These are phyloP conservation scores for Leccinum variicolor DNA, from an alignment of 768 basidiomycete genomes.

Conservation along the genomic window DNA sequence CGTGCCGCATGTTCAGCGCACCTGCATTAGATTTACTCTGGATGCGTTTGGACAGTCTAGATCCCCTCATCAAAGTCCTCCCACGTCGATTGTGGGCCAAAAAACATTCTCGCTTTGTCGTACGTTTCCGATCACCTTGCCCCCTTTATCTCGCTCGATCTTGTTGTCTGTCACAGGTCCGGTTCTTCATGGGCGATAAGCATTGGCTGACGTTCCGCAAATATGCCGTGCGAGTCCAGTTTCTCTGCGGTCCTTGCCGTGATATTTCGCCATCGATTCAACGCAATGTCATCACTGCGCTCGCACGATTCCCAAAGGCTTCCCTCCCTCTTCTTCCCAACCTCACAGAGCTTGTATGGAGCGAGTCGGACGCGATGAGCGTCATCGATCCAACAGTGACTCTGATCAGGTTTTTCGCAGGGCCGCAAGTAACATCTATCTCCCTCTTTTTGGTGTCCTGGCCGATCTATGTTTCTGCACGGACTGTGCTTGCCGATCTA, in stretches of 20 bases:
- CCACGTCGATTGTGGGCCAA: slow-evolving; percentile 12
- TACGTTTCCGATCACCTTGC: neutral
- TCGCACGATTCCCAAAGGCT: slow-evolving; percentile 6
- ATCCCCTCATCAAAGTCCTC: slow-evolving; percentile 14
- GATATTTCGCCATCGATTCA: slow-evolving; percentile 1
- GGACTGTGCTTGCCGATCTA: neutral
- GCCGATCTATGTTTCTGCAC: slow-evolving; percentile 2
- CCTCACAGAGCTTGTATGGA: slow-evolving; percentile 10
- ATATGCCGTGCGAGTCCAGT: slow-evolving; percentile 15
- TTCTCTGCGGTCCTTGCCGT: slow-evolving; percentile 7
- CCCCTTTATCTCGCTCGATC: neutral
- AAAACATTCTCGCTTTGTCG: slow-evolving; percentile 2
- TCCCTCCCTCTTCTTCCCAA: slow-evolving; percentile 17
- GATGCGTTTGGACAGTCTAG: slow-evolving; percentile 13
- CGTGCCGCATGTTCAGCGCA: slow-evolving; percentile 15
- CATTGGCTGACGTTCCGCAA: slow-evolving; percentile 16
- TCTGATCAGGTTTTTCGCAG: slow-evolving; percentile 13
- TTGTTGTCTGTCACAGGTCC: slow-evolving; percentile 1
- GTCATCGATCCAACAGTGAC: slow-evolving; percentile 5
- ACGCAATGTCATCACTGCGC: slow-evolving; percentile 1
- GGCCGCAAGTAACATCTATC: slow-evolving; percentile 1
- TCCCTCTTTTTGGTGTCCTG: slow-evolving; percentile 5
- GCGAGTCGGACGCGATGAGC: neutral
- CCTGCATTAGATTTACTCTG: slow-evolving; percentile 21
- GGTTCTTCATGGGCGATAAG: slow-evolving; percentile 4